Evolutionary conservation across 176 grass and related monocot species (phyloP), one percentile per base, ranked within the genome.

Genomic region (Guadua angustifolia): DNA sequence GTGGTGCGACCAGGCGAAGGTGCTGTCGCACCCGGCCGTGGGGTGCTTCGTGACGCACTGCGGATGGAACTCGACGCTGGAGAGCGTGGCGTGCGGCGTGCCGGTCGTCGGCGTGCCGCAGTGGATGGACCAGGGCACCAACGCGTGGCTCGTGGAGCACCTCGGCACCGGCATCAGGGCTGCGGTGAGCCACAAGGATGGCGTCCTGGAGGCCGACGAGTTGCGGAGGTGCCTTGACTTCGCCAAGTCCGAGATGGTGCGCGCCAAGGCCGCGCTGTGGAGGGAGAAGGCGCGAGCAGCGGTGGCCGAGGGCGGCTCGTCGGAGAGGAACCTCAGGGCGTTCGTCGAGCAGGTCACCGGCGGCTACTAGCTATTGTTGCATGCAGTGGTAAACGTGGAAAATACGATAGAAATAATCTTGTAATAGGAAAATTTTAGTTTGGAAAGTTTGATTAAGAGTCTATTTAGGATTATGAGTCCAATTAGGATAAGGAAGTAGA

Each of bases 11-110:
- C 92, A 94, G 83, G 86, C 79, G 42, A 49, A 59, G 35, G 94
- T 97, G 45, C 75, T 97, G n/a, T 74, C 51, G 33, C 94, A 97
- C 79, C 83, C 85, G 5, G 68, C 89, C 6, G 85, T 97, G 4
- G 92, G 80, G 2, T 97, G 94, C 85, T 97, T 97, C 78, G 85
- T 97, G 17, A 97, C 89, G 4, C 94, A 97, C 77, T 94, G 94
- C 76, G 89, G 92, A 1, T 94, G 92, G 92, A 94, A 94, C 87
- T 94, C 92, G 38, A 89, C 84, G 46, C 53, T 89, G 25, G 92
- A 94, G 85, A 73, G 71, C 38, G 19, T 94, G 26, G 81, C 72
- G 14, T 73, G 77, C 66, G 92, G 94, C 24, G 85, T 94, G 66
- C 92, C 92, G 0, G 80, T 51, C 25, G 85, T 97, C 13, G 39